phyloP scores from a whole-genome alignment of 2,329 filamentous ascomycete species.

The Knufia petricola region DNA sequence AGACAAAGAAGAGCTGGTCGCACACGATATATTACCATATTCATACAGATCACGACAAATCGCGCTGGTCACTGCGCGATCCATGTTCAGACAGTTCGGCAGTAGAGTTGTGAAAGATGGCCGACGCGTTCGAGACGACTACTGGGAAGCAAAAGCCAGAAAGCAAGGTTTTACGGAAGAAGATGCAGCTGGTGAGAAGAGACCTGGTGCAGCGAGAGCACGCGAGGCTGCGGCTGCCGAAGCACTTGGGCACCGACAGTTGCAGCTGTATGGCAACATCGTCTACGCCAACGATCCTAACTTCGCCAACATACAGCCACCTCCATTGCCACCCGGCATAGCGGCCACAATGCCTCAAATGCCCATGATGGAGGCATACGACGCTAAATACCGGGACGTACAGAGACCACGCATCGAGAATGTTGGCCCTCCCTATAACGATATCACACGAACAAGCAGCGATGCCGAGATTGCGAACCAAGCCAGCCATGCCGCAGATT shows the following conservation, averaged over 20 bases:
- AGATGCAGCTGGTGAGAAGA: conserved; percentile 89
- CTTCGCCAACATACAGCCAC: conserved; percentile 58
- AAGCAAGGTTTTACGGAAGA: conserved; percentile 98
- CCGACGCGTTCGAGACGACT: conserved; percentile 86
- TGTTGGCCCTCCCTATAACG: conserved; percentile 76
- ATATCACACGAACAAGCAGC: conserved; percentile 67
- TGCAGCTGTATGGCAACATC: conserved; percentile 62
- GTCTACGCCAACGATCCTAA: conserved; percentile 68
- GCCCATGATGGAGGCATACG: conserved; percentile 76
- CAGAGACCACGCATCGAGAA: conserved; percentile 83
- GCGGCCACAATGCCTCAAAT: conserved; percentile 61
- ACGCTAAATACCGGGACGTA: conserved; percentile 76
- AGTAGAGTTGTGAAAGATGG: conserved; percentile 87
- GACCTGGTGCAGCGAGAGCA: conserved; percentile 81
- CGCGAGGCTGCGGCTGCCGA: conserved; percentile 68
- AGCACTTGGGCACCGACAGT: conserved; percentile 45
- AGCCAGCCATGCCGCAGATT: conserved; percentile 80
- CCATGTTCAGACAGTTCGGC: conserved; percentile 98
- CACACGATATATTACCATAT: conserved; percentile 90
- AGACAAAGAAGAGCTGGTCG: conserved; percentile 93
- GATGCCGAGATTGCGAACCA: conserved; percentile 74
- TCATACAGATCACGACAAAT: conserved; percentile 98
- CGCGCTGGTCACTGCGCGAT: conserved; percentile 90
- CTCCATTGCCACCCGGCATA: conserved; percentile 63
- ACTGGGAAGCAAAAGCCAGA: conserved; percentile 93